A percentile compares a stretch with the other conserved stretches of the same genome.
Conservation (phyloP, 305 asterid genomes). For the Fraxinus nigra region DNA sequence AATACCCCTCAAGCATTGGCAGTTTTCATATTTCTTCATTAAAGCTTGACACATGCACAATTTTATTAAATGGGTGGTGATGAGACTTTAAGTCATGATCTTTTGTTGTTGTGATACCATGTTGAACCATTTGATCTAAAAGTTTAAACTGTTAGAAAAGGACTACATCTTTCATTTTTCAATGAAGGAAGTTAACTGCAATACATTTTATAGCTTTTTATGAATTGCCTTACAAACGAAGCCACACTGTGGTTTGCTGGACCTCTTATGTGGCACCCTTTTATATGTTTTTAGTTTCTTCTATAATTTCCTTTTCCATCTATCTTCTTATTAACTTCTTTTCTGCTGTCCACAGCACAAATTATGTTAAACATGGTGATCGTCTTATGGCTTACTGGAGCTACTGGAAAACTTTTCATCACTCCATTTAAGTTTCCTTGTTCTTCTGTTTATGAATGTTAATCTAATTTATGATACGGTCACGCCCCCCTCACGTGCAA, state of each 20-base stretch:
- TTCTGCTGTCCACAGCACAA: not conserved
- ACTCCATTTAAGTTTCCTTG: not conserved
- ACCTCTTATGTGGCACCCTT: not conserved
- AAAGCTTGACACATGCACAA: not conserved
- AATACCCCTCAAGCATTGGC: not conserved
- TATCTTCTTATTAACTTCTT: not conserved
- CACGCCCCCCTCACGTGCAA: not conserved
- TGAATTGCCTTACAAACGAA: constrained; percentile 4
- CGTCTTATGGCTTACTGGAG: not conserved
- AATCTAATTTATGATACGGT: not conserved
- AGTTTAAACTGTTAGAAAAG: not conserved
- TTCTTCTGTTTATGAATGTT: not conserved
- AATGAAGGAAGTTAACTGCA: not conserved
- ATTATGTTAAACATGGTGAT: not conserved
- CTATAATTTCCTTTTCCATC: not conserved
- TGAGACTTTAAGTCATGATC: not conserved
- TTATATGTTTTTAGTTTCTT: not conserved
- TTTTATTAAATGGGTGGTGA: not conserved
- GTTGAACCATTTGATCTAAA: not conserved
- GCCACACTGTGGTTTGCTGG: constrained; percentile 16
- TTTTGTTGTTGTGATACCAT: not conserved
- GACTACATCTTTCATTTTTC: not conserved
- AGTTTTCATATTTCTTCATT: not conserved
- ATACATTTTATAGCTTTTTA: not conserved
- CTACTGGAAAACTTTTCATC: not conserved